Conservation (phyloP, 805 yeast species). For the Metschnikowia matae region DNA sequence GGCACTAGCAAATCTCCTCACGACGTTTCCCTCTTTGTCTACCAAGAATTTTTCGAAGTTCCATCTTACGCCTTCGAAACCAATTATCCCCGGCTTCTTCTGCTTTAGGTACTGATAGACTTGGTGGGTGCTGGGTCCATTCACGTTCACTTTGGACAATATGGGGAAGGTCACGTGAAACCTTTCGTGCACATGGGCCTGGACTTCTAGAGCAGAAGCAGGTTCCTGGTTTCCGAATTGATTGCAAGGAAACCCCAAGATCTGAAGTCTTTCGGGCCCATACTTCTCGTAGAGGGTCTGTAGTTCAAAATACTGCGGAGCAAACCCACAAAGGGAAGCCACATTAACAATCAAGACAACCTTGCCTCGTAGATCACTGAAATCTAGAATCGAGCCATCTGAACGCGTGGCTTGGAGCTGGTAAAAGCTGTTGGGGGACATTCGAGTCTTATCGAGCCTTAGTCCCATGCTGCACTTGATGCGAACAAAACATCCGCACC, state of each 20-base stretch:
- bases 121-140: slow-evolving; percentile 30
- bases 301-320: slow-evolving; percentile 52
- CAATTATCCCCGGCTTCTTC: slow-evolving; percentile 26
- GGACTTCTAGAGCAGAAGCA: slow-evolving; percentile 43
- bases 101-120: slow-evolving; percentile 30
- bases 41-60: slow-evolving; percentile 74
- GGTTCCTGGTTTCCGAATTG: slow-evolving; percentile 85
- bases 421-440: slow-evolving; percentile 2
- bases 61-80: slow-evolving; percentile 57
- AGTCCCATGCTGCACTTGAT: not conserved
- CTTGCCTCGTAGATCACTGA: slow-evolving; percentile 16
- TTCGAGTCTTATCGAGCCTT: not conserved
- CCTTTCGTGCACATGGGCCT: slow-evolving; percentile 16
- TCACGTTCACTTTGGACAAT: slow-evolving; percentile 33
- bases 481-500: slow-evolving; percentile 3
- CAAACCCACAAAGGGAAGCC: slow-evolving; percentile 21
- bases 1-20: slow-evolving; percentile 58
- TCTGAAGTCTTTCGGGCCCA: slow-evolving; percentile 55
- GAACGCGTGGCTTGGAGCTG: slow-evolving; percentile 1
- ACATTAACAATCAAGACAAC: slow-evolving; percentile 26
- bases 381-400: slow-evolving; percentile 6
- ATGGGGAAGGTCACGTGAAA: slow-evolving; percentile 38
- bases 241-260: slow-evolving; percentile 88
- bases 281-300: slow-evolving; percentile 66
- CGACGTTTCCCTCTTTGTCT: slow-evolving; percentile 53